Evolutionary conservation across 2,329 filamentous ascomycete species (phyloP), one percentile per base, ranked within the genome.

Genomic region (Gaeumannomyces tritici): DNA sequence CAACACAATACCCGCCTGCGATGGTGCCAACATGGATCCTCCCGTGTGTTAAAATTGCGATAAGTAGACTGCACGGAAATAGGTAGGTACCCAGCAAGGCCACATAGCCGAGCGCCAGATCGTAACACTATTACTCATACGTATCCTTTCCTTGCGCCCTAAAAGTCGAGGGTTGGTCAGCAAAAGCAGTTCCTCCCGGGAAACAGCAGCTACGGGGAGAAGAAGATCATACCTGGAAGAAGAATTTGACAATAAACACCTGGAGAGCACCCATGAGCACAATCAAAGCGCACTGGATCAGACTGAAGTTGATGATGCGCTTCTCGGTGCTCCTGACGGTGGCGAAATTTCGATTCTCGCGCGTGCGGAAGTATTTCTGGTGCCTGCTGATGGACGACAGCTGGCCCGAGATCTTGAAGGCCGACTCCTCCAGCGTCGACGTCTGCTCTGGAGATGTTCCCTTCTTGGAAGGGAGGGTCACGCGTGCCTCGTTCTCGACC

Each of bases 341-440:
- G 79, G 91, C 96, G 79, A 99, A 98, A 79, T 99, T 99, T 65
- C 95, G 86, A 83, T 99, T 99, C 82, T 99, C 95, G 68, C 95
- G 88, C 3, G 95, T 99, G 66, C 96, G 90, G 87, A 99, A 99
- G 81, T 99, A 99, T 76, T 99, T 99, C 73, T 99, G 95, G 80
- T 96, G 97, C 71, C 95, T 86, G 55, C 90, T 92, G 73, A 99
- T 95, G 65, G 93, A 97, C 18, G 92, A 96, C 60, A 99, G 80
- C 73, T 96, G 91, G 66, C 91, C 88, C 15, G 92, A 96, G 64
- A 99, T 83, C 80, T 96, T 97, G 81, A 95, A 91, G 70, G 98
- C 89, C 55, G 91, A 93, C 78, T 99, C 93, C 75, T 98, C 93
- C 59, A 99, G 83, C 9, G 86, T 85, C 58, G 88, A 87, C 1